A percentile compares a stretch with the other conserved stretches of the same genome.
Evolutionary conservation across 352 stramenopile species (phyloP).

Genomic region (Thalassiosira livingstoniorum): DNA sequence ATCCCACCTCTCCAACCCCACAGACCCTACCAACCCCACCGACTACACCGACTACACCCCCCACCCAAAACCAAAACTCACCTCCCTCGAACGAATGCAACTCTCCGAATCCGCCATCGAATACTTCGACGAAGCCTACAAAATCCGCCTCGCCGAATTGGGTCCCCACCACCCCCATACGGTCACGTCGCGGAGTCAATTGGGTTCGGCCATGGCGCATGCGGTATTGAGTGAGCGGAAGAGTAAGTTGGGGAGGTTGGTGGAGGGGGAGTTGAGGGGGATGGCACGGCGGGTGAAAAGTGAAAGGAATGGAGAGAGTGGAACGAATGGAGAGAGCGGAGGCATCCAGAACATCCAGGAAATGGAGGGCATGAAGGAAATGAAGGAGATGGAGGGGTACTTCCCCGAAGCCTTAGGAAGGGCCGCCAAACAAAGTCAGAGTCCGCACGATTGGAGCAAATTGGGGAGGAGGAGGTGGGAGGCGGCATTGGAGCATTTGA

Average conservation of each 20-base stretch:
- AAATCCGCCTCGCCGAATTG: conserved; percentile 75
- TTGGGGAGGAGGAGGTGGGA: conserved; percentile 71
- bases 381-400: conserved; percentile 37
- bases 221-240: conserved; percentile 45
- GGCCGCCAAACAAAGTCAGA: conserved; percentile 30
- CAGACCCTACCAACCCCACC: too few relatives aligned
- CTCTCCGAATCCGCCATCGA: conserved; percentile 77
- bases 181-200: conserved; percentile 62
- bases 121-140: conserved; percentile 79
- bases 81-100: conserved; percentile 70
- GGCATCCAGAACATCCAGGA: too few relatives aligned
- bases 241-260: conserved; percentile 31
- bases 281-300: neutral
- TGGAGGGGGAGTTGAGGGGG: conserved; percentile 40
- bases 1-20: too few relatives aligned
- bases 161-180: conserved; percentile 76
- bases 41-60: neutral
- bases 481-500: conserved; percentile 77
- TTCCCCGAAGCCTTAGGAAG: conserved; percentile 42
- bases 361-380: conserved; percentile 33
- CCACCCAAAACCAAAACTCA: conserved; percentile 51
- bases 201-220: conserved; percentile 71
- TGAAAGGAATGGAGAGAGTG: too few relatives aligned
- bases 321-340: too few relatives aligned
- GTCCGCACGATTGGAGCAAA: conserved; percentile 27